Evolutionary conservation across 805 yeast genomes (phyloP), one percentile per base, ranked within the genome.

Genomic region (Middelhovenomyces tepae): DNA sequence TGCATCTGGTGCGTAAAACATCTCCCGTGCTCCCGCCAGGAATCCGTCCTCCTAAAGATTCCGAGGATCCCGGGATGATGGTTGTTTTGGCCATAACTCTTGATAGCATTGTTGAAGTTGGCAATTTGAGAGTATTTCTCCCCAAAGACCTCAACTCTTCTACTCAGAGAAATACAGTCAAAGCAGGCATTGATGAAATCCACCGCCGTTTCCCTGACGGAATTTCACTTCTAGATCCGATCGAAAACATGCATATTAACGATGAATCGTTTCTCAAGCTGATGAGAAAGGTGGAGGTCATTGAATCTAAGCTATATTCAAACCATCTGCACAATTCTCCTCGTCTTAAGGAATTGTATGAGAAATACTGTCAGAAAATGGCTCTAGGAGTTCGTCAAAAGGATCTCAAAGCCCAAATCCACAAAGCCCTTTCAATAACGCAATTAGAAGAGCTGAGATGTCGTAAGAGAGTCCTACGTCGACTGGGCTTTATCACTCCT

Each of bases 401-500:
- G 45, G 58, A 59, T 4, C 54, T 80, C 23, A 74, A 75, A 45
- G 69, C 68, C 17, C 76, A 81, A 52, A 79, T 89, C 24, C 60
- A 67, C 27, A 89, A 85, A 39, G 91, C 95, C 0, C 86, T 83
- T 52, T 81, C 96, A 0, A 86, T 91, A 11, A 78, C 89, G 45
- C 98, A 91, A 58, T 64, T 91, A 51, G 97, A 91, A 53, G 97
- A 91, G 56, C 68, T 91, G 51, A 85, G 82, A 55, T 84, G 83
- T 53, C 78, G 98, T 49, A 89, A 86, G 57, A 71, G 97, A 49
- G 97, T 93, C 1, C 64, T 91, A 47, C 75, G 97, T 56, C 75
- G 95, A 51, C 69, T 91, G 23, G 96, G 91, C 0, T 91, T 91
- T 62, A 78, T 87, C 25, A 77, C 76, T 34, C 70, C 73, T 42